phyloP scores from a whole-genome alignment of 1,139 yeast species.

The Taphrina communis region DNA sequence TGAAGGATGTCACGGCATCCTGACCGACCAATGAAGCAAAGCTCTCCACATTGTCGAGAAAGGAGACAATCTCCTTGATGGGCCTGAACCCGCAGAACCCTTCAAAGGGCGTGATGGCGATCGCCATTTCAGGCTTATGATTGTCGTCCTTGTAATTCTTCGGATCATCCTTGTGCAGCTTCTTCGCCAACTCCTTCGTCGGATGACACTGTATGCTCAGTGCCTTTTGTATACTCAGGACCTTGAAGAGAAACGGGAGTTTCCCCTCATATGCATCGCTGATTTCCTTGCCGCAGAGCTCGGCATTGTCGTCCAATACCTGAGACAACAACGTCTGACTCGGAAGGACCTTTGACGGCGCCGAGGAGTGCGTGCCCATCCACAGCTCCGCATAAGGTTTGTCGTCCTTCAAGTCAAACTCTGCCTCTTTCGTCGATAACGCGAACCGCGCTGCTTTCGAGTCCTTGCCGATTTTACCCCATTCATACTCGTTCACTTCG shows the following conservation, averaged over 20 bases:
- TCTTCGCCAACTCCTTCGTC: constrained; percentile 79
- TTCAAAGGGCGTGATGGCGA: constrained; percentile 93
- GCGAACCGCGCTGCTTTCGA: constrained; percentile 40
- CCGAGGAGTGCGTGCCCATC: constrained; percentile 99
- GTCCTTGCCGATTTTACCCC: constrained; percentile 37
- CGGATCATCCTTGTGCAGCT: constrained; percentile 81
- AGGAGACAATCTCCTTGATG: constrained; percentile 69
- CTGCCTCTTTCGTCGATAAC: constrained; percentile 29
- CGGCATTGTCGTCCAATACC: constrained; percentile 66
- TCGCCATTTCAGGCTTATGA: constrained; percentile 99
- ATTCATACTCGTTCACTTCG: constrained; percentile 40
- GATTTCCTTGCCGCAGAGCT: constrained; percentile 64
- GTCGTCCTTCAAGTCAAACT: constrained; percentile 17
- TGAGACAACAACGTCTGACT: constrained; percentile 67
- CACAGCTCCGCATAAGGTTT: constrained; percentile 58
- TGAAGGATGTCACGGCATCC: constrained; percentile 50
- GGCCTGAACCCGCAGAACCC: constrained; percentile 99
- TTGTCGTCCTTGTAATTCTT: constrained; percentile 95
- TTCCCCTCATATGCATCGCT: constrained; percentile 52
- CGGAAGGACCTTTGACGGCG: constrained; percentile 73
- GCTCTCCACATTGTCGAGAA: constrained; percentile 76
- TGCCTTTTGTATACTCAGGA: constrained; percentile 87
- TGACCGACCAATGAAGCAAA: constrained; percentile 70
- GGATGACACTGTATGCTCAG: constrained; percentile 98
- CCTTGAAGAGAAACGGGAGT: constrained; percentile 92